These are phyloP conservation scores for Cerrena zonata DNA, from an alignment of 1,284 basidiomycete genomes.

Conservation along the genomic window DNA sequence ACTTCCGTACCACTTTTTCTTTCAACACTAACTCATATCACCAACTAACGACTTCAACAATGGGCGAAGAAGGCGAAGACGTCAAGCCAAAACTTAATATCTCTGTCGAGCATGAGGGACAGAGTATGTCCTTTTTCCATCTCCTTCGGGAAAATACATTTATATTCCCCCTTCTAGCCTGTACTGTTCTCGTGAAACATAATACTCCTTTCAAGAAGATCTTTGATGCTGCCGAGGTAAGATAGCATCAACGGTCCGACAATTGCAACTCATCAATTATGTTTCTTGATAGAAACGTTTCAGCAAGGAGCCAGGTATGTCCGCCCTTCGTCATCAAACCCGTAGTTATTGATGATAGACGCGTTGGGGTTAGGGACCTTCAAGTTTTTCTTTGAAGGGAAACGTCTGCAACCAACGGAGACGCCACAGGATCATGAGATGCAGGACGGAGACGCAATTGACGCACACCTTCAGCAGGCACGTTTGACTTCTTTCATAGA, in stretches of 20 bases:
- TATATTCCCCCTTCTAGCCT: slow-evolving; percentile 28
- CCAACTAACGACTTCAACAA: background rate
- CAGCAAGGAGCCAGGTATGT: slow-evolving; percentile 48
- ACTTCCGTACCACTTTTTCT: background rate
- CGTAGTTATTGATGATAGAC: background rate
- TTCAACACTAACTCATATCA: background rate
- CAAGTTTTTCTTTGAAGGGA: slow-evolving; percentile 51
- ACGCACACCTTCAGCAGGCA: slow-evolving; percentile 52
- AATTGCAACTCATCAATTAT: background rate
- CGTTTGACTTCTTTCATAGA: slow-evolving; percentile 10
- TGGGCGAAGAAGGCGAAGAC: slow-evolving; percentile 45
- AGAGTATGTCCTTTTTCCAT: slow-evolving; percentile 27
- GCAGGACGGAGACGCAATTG: slow-evolving; percentile 54
- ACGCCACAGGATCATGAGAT: slow-evolving; percentile 47
- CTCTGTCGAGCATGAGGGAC: slow-evolving; percentile 45
- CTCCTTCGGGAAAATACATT: slow-evolving; percentile 25
- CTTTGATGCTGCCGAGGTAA: slow-evolving; percentile 59
- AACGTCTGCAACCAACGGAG: slow-evolving; percentile 40
- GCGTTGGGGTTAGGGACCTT: slow-evolving; percentile 40
- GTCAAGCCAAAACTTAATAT: slow-evolving; percentile 66
- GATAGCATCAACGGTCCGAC: slow-evolving; percentile 9
- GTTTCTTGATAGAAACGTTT: slow-evolving; percentile 47
- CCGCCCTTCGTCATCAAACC: background rate
- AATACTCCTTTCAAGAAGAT: slow-evolving; percentile 62
- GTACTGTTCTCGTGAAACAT: slow-evolving; percentile 57